Base-by-base conservation (phyloP, 2,329 filamentous ascomycete genomes). In the Hymenoscyphus linearis region DNA sequence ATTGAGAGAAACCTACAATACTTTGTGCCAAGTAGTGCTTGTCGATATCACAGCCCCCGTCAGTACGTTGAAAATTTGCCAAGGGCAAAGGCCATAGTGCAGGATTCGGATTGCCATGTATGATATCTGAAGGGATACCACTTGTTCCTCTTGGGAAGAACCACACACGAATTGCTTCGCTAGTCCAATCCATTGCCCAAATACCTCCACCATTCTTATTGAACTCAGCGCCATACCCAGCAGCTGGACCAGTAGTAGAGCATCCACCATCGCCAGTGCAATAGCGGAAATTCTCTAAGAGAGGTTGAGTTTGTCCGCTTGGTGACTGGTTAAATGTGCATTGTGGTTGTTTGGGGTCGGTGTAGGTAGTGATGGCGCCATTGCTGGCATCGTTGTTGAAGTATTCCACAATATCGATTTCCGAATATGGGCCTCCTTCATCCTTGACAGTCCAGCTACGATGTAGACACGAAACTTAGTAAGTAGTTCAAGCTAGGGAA, bases 21-120 rank as follows among this genome's bases (percentile, higher is more conserved):
- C 87, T 83, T 77, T 96, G 82, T 62, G 88, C 75, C 60, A 78
- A 78, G 77, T 97, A 95, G 74, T 87, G 81, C 1, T 76, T 68
- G 65, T 85, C 78, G 65, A 96, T 88, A 68, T 93, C 77, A 76
- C 93, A 97, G 61, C 60, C 26, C 1, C 78, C 80, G 1, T 64
- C 35, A 70, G 79, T 66, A 5, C 78, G 81, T 1, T 89, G 89
- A 44, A 69, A 69, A 55, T 79, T 79, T 14, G 89, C 90, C 1
- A 82, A 72, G 0, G 93, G 89, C 1, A 74, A 75, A 13, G 85
- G 88, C 87, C 92, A 96, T 22, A 70, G 74, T 2, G 76, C 73
- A 0, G 90, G 89, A 66, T 90, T 76, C 0, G 91, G 90, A 7
- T 69, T 77, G 18, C 80, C 82, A 5, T 74, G 69, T 59, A 89